Evolutionary conservation across 495 filamentous ascomycete species (phyloP).

Genomic region (Penicillium malachiteum): DNA sequence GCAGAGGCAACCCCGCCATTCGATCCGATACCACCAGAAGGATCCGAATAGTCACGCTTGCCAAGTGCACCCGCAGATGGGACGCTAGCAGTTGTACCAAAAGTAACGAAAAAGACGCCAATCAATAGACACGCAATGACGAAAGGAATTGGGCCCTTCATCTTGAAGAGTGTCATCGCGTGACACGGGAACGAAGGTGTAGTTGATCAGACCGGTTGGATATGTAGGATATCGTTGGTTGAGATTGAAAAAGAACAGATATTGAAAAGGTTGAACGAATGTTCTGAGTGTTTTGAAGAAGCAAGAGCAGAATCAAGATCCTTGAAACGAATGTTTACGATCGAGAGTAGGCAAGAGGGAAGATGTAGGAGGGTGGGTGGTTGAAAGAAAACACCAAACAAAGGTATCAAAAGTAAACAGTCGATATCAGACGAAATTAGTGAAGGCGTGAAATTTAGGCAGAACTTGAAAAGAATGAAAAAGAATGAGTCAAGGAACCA

Average conservation of each 20-base stretch:
- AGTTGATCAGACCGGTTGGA: background rate
- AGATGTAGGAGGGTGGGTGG: slow-evolving; percentile 31
- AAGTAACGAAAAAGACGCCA: too few relatives aligned
- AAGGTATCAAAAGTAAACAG: background rate
- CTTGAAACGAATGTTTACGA: slow-evolving; percentile 23
- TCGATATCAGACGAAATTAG: background rate
- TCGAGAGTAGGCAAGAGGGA: slow-evolving; percentile 19
- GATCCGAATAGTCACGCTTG: too few relatives aligned
- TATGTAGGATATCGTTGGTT: background rate
- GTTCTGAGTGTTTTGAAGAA: background rate
- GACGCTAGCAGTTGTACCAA: too few relatives aligned
- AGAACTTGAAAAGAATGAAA: background rate
- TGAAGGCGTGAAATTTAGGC: background rate
- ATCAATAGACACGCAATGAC: background rate
- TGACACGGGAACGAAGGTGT: background rate
- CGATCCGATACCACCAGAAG: too few relatives aligned
- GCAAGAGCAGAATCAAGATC: background rate
- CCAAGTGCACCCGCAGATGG: too few relatives aligned
- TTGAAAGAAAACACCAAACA: background rate
- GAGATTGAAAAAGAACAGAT: background rate
- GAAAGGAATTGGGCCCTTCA: background rate
- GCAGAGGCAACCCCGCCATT: too few relatives aligned
- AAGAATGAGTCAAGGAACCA: background rate
- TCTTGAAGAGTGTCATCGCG: background rate
- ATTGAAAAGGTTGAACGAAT: background rate